A percentile compares a stretch with the other conserved stretches of the same genome.
Evolutionary conservation across 305 asterid species (phyloP).

Genomic region (Solanum hybrid): DNA sequence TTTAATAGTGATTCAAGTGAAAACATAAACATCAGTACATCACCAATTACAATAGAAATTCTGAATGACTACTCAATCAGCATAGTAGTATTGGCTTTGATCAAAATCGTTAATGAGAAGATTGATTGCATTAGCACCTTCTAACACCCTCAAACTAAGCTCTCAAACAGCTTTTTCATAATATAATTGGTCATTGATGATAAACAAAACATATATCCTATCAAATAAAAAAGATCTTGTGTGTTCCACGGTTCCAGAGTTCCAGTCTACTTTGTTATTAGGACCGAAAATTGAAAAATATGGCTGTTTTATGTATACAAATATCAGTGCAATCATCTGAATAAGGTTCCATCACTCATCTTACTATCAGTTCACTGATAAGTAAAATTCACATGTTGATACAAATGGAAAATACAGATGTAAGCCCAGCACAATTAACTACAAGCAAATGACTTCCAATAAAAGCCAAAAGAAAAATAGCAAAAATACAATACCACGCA

Average conservation of each 20-base stretch:
- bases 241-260: background rate
- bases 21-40: background rate
- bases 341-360: background rate
- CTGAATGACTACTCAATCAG: background rate
- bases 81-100: background rate
- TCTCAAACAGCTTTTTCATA: background rate
- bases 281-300: background rate
- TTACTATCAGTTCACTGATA: background rate
- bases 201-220: background rate
- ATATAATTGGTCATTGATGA: background rate
- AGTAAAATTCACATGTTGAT: background rate
- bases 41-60: background rate
- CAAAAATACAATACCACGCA: slow-evolving; percentile 65
- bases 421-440: background rate
- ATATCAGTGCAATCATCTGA: background rate
- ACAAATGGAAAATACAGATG: background rate
- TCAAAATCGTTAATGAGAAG: background rate
- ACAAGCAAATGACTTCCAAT: background rate
- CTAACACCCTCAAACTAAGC: background rate
- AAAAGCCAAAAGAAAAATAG: background rate
- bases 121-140: background rate
- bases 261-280: background rate
- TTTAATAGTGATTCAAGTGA: background rate
- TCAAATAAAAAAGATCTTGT: background rate
- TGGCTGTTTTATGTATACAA: background rate